Base-by-base conservation (phyloP, 768 basidiomycete genomes). In the Lentinula lateritia region DNA sequence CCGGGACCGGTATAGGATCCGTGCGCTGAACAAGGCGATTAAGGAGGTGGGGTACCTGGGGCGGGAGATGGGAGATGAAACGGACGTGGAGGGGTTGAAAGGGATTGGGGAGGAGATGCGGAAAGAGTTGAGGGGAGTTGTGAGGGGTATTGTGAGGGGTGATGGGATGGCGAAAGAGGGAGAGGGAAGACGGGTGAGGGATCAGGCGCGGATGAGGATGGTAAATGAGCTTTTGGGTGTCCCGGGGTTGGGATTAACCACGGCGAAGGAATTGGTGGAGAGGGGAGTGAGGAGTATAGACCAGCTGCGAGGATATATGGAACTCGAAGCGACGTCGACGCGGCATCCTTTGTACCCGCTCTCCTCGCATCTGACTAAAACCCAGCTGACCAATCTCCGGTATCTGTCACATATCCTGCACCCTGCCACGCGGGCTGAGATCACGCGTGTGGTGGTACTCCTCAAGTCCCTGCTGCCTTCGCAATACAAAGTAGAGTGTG, bases 21-120 rank as follows among this genome's bases (percentile, higher is more conserved):
- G 60, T 20, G 12, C 60, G 15, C 23, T 52, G 23, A 53, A 50
- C 38, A 52, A 43, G 34, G 60, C 60, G 5, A 61, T 61, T 28
- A 15, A 43, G 28, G 60, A 52, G 34, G 41, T 61, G n/a, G 48
- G 28, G 18, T 53, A 43, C 13, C 35, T 61, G 2, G 60, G 53
- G 5, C 6, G 32, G 5, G 6, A 9, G 2, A 23, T 61, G 28
- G 6, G 4, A 0, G 5, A 15, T 15, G 16, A 20, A 39, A 13
- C 9, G 28, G 50, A 61, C 36, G 39, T 56, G 23, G 4, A 56
- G 36, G 6, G 43, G 13, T 20, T 56, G 20, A 42, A 5, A 5
- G 12, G 12, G 38, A 5, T 12, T 1, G 12, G 6, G 38, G 6
- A 1, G 38, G 12, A 38, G 12, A 38, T 56, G 18, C 43, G 34